Evolutionary conservation across 352 stramenopile genomes (phyloP), one percentile per base, ranked within the genome.

Genomic region (Phytophthora ohioensis): DNA sequence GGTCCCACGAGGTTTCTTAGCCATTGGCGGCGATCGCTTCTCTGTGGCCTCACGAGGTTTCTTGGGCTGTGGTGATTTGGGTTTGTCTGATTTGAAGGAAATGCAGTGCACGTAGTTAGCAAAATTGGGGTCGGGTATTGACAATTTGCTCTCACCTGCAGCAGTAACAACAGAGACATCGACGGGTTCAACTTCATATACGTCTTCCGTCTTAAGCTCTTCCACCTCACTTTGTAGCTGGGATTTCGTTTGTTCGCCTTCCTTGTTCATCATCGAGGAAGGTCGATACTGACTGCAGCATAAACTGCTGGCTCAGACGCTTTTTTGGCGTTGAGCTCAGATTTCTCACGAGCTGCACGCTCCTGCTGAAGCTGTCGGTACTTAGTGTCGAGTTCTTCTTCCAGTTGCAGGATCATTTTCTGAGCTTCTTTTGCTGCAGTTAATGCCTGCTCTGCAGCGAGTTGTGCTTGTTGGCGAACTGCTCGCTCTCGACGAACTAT

Each of bases 381-480:
- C 8, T 65, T 65, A 15, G 2, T 21, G 5, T 49, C 35, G 10
- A 65, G 57, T 51, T 65, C 57, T 57, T 65, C 45, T 52, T 65
- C 57, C 4, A 65, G 35, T 34, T 65, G 57, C 27, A 57, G 5
- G 31, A 65, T 57, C 45, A 65, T n/a, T 32, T 65, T 65, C 11
- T 65, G 46, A 17, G 45, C 57, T 56, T 65, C 57, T 56, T 56
- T 65, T 30, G 57, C 57, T 17, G 57, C 57, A 13, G 47, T 42
- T 27, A 65, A 31, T n/a, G 57, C 45, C 35, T 65, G 45, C 47
- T 57, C 57, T 34, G 57, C 57, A 56, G 57, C 57, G 35, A 65
- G 35, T 65, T 57, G 45, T 5, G 57, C 57, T 52, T 64, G 57
- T 31, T 64, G 57, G 7, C 57, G 57, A 57, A 65, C 17, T 10